phyloP scores from a whole-genome alignment of 1,284 basidiomycete species.

The Malassezia nana region DNA sequence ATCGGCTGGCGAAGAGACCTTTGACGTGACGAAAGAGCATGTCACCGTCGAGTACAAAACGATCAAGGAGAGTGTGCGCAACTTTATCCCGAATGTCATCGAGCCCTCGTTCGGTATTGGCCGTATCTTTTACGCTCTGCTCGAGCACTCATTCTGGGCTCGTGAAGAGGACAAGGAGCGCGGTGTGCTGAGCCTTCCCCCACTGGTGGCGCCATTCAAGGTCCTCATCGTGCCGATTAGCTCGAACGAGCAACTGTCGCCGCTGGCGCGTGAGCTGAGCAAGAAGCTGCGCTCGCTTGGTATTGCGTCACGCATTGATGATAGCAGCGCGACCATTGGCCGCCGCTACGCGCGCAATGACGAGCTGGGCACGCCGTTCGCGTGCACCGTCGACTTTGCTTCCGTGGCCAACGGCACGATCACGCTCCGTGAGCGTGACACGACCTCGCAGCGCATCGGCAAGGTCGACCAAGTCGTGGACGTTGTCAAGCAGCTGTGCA shows the following conservation, averaged over 20 bases:
- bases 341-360: conserved; percentile 96
- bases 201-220: conserved; percentile 88
- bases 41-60: conserved; percentile 73
- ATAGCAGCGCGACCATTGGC: conserved; percentile 87
- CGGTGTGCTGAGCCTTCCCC: conserved; percentile 70
- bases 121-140: conserved; percentile 82
- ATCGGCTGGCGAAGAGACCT: conserved; percentile 58
- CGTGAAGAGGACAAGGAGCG: conserved; percentile 62
- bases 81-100: conserved; percentile 94
- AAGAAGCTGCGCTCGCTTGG: conserved; percentile 75
- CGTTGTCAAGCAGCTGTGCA: conserved; percentile 55
- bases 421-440: conserved; percentile 66
- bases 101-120: conserved; percentile 98
- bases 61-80: conserved; percentile 84
- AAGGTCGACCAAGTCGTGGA: conserved; percentile 77
- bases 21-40: conserved; percentile 62
- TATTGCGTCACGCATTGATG: conserved; percentile 84
- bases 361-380: conserved; percentile 94
- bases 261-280: conserved; percentile 77
- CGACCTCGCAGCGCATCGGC: conserved; percentile 86
- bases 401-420: conserved; percentile 58
- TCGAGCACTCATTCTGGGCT: conserved; percentile 94
- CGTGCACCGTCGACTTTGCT: conserved; percentile 92
- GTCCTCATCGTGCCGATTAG: conserved; percentile 92
- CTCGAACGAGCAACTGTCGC: conserved; percentile 71